Evolutionary conservation across 352 stramenopile genomes (phyloP).

Genomic region (Thraustotheca clavata): DNA sequence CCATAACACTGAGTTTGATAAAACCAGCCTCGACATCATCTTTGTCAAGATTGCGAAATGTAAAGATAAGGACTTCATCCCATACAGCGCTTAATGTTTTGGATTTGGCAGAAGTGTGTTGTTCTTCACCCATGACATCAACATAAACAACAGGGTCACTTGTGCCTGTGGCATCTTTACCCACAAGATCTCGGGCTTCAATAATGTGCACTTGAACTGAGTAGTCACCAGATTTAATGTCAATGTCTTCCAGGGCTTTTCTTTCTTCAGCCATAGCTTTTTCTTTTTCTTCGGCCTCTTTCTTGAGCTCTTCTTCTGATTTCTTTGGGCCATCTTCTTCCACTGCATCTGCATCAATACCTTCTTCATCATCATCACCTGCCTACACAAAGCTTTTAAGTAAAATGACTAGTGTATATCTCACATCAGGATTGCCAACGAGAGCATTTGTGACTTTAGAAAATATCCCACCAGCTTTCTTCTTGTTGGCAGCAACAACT

Average conservation of each 20-base stretch:
- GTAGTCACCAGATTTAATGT: conserved; percentile 85
- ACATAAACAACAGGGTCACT: conserved; percentile 89
- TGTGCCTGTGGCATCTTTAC: conserved; percentile 80
- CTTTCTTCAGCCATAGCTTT: conserved; percentile 71
- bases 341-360: conserved; percentile 57
- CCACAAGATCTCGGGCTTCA: conserved; percentile 79
- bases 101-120: conserved; percentile 76
- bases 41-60: conserved; percentile 67
- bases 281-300: conserved; percentile 58
- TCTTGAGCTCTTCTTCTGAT: conserved; percentile 55
- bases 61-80: conserved; percentile 76
- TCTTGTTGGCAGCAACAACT: conserved; percentile 45
- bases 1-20: conserved; percentile 78
- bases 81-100: conserved; percentile 77
- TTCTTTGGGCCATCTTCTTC: conserved; percentile 48
- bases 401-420: not conserved
- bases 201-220: conserved; percentile 87
- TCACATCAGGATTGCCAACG: conserved; percentile 12
- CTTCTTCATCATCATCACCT: conserved; percentile 57
- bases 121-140: conserved; percentile 77
- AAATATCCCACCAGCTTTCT: conserved; percentile 57
- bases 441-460: conserved; percentile 38
- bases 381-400: conserved; percentile 18
- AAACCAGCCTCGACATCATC: conserved; percentile 70
- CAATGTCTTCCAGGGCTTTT: conserved; percentile 60